Conservation (phyloP, 352 stramenopile species). For the Globisporangium irregulare region DNA sequence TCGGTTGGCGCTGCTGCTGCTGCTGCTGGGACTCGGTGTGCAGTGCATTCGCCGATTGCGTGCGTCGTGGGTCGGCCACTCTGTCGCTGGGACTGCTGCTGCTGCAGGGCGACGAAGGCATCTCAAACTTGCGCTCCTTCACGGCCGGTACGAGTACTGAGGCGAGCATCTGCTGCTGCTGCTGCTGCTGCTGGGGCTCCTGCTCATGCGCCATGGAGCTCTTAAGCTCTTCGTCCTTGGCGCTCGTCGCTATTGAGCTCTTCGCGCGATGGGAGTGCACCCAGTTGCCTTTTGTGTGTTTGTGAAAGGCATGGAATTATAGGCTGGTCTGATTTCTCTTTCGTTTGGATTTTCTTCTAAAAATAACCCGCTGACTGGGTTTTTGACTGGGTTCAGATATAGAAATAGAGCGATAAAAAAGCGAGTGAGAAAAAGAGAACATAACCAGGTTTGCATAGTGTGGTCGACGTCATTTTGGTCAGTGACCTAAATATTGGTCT, state of each 20-base stretch:
- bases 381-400: not conserved
- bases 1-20: conserved; percentile 1
- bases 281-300: not conserved
- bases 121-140: not conserved
- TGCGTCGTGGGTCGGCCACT: conserved; percentile 38
- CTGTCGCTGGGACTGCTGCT: conserved; percentile 1
- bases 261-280: not conserved
- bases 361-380: not conserved
- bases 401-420: not conserved
- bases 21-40: conserved; percentile 16
- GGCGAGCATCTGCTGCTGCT: not conserved
- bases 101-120: not conserved
- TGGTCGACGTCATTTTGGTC: not conserved
- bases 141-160: conserved; percentile 1
- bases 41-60: conserved; percentile 52
- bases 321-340: not conserved
- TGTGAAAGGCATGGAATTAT: conserved; percentile 2
- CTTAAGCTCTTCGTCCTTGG: not conserved
- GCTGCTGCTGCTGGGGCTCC: not conserved
- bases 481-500: no score
- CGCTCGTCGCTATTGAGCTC: not conserved
- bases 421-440: not conserved
- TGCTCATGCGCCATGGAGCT: conserved; percentile 11
- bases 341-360: conserved; percentile 10
- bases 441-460: not conserved